Conservation (phyloP, 495 filamentous ascomycete species). For the Haplographium delicatum region DNA sequence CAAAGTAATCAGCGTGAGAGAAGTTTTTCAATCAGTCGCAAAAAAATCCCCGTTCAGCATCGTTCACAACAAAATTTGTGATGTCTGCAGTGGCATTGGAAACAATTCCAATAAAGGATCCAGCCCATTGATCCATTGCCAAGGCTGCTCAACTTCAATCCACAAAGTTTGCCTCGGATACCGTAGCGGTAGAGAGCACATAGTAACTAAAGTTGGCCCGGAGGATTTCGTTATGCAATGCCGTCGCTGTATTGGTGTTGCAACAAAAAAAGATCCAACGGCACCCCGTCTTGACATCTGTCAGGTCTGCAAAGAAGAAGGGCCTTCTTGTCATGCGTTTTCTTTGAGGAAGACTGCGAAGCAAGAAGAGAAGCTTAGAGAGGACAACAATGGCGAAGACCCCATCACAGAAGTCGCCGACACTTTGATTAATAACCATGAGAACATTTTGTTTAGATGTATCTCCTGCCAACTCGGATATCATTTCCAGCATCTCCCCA, state of each 20-base stretch:
- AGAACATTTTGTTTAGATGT: constrained; percentile 82
- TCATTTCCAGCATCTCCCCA: constrained; percentile 76
- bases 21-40: constrained; percentile 56
- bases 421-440: constrained; percentile 63
- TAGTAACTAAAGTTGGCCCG: constrained; percentile 83
- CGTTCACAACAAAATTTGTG: constrained; percentile 65
- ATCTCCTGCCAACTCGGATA: constrained; percentile 67
- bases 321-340: constrained; percentile 64
- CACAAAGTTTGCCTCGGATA: constrained; percentile 77
- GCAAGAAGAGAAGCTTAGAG: constrained; percentile 75
- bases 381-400: constrained; percentile 71
- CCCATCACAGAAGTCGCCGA: constrained; percentile 60
- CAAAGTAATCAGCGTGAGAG: constrained; percentile 59
- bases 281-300: constrained; percentile 69
- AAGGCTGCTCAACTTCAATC: constrained; percentile 80
- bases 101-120: constrained; percentile 48
- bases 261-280: constrained; percentile 58
- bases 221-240: constrained; percentile 87
- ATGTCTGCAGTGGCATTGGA: constrained; percentile 57
- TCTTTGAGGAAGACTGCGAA: constrained; percentile 58
- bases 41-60: constrained; percentile 55
- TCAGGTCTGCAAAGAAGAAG: constrained; percentile 55
- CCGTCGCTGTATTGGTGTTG: constrained; percentile 67
- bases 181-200: constrained; percentile 70
- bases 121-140: constrained; percentile 70